phyloP scores from a whole-genome alignment of 2,329 filamentous ascomycete species.

The Nemania sp. region DNA sequence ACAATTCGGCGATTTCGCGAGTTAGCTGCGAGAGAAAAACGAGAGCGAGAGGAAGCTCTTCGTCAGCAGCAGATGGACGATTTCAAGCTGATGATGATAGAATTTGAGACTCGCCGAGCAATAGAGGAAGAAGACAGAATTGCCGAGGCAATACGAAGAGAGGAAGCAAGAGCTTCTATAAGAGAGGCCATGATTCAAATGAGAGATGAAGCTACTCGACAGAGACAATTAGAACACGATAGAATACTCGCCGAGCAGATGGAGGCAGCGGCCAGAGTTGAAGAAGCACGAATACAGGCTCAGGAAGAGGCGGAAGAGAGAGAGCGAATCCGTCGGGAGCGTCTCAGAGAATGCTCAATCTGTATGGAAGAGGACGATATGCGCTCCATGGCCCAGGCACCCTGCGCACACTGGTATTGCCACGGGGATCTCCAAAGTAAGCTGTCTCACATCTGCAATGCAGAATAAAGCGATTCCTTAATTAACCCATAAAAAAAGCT shows the following conservation, averaged over 20 bases:
- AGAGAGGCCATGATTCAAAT: conserved; percentile 22
- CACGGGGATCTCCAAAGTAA: conserved; percentile 26
- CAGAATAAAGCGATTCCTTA: neutral
- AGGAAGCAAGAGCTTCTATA: conserved; percentile 1
- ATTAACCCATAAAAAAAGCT: conserved; percentile 14
- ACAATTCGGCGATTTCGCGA: conserved; percentile 19
- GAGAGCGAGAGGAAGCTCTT: conserved; percentile 25
- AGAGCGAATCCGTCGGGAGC: conserved; percentile 16
- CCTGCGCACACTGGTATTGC: conserved; percentile 30
- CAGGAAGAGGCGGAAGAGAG: conserved; percentile 14
- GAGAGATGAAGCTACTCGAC: conserved; percentile 25
- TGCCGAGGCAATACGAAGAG: conserved; percentile 18
- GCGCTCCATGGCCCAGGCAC: conserved; percentile 22
- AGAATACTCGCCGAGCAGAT: conserved; percentile 19
- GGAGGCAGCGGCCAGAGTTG: conserved; percentile 11
- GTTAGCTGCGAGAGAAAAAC: conserved; percentile 10
- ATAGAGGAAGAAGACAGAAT: conserved; percentile 27
- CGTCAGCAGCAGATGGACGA: conserved; percentile 17
- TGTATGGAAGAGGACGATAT: conserved; percentile 28
- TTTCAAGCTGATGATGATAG: conserved; percentile 17
- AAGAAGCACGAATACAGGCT: conserved; percentile 17
- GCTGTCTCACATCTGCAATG: conserved; percentile 14
- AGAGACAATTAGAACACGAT: conserved; percentile 25
- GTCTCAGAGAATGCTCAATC: conserved; percentile 26
- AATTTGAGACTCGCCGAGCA: conserved; percentile 19